Evolutionary conservation across 2,329 filamentous ascomycete genomes (phyloP), one percentile per base, ranked within the genome.

Genomic region (Hymenoscyphus scutula): DNA sequence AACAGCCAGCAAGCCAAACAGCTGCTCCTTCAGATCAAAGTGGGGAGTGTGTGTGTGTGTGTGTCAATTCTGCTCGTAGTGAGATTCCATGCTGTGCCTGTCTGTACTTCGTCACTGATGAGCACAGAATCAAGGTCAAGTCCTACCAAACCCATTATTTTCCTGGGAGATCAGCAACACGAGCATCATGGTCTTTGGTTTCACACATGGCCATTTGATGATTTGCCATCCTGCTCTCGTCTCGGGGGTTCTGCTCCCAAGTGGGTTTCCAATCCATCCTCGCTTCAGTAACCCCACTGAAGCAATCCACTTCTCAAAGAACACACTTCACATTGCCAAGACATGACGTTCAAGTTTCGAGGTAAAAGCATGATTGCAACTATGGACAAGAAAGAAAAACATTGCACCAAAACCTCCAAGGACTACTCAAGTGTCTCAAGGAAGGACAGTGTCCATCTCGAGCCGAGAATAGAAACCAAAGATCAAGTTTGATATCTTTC

Each of bases 121-220:
- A 25, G 45, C 45, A 51, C 45, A 25, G 13, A 51, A 51, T 51
- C 45, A 51, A 51, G 45, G 45, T 51, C 45, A 19, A 51, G 45
- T 23, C 10, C 45, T 7, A 51, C 19, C n/a, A 51, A 51, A 51
- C 45, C 45, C 45, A 25, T 51, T 51, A 19, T 51, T 51, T 51
- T 51, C 13, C 23, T 23, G 19, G n/a, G 45, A 51, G 45, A 51
- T 51, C 19, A 51, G 45, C 45, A 51, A 23, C 19, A 51, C 45
- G 45, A 51, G 45, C 45, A 51, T 51, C 45, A 51, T 51, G 45
- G 45, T 51, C 19, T 51, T 51, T 51, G n/a, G 19, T 15, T 51
- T 51, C 45, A 51, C 45, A 29, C 45, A 51, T 51, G 45, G 45
- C 45, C 41, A 51, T 51, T 29, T 29, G 27, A 29, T 29, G 27